phyloP scores from a whole-genome alignment of 2,329 filamentous ascomycete species.

The Colletotrichum sp. region DNA sequence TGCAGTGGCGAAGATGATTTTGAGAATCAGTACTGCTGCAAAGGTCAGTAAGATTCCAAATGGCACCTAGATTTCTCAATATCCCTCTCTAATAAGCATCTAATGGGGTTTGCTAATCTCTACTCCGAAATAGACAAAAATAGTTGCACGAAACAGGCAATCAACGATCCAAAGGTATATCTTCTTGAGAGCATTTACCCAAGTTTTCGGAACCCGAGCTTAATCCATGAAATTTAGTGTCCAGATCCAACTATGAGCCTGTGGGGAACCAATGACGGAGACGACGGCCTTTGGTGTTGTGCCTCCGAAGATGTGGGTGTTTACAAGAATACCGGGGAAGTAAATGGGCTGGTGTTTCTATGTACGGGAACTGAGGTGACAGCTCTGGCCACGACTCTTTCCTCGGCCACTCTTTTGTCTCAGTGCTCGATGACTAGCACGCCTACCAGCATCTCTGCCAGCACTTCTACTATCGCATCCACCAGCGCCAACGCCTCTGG shows the following conservation, averaged over 20 bases:
- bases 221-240: not conserved
- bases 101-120: not conserved
- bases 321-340: not conserved
- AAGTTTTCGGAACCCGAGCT: not conserved
- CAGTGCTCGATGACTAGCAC: not conserved
- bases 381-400: not conserved
- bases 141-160: not conserved
- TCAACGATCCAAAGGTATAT: not conserved
- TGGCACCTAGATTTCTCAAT: not conserved
- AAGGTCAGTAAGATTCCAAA: not conserved
- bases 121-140: not conserved
- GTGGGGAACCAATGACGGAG: not conserved
- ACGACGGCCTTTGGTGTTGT: not conserved
- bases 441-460: no score
- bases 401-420: no score
- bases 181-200: fast-evolving
- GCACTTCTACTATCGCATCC: not conserved
- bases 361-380: not conserved
- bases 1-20: not conserved
- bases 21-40: not conserved
- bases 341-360: not conserved
- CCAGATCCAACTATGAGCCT: not conserved
- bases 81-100: not conserved
- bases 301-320: not conserved
- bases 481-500: not conserved